Conservation (phyloP, 2,329 filamentous ascomycete genomes). For the Verticillium nonalfalfae region DNA sequence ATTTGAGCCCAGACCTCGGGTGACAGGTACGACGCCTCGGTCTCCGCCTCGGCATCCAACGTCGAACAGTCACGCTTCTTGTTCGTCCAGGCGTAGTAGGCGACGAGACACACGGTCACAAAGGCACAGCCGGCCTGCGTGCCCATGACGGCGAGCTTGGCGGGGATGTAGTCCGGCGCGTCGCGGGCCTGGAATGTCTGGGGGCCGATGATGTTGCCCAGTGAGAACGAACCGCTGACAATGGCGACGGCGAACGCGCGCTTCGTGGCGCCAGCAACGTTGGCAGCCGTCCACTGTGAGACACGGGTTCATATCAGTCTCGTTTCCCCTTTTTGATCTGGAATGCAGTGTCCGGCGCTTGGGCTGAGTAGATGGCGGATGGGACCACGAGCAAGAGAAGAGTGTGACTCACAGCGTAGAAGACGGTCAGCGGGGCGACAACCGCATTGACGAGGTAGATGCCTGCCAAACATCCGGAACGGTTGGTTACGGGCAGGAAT, state of each 20-base stretch:
- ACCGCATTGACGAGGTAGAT: constrained; percentile 47
- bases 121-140: constrained; percentile 37
- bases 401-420: constrained; percentile 31
- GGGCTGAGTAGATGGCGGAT: neutral
- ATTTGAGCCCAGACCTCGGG: constrained; percentile 39
- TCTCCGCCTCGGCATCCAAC: constrained; percentile 12
- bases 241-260: constrained; percentile 42
- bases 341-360: neutral
- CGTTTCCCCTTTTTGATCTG: neutral
- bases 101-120: constrained; percentile 35
- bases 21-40: constrained; percentile 32
- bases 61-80: constrained; percentile 21
- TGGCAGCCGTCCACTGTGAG: constrained; percentile 38
- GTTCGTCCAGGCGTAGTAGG: constrained; percentile 45
- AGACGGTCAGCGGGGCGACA: constrained; percentile 35
- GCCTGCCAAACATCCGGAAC: constrained; percentile 37
- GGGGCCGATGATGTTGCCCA: constrained; percentile 51
- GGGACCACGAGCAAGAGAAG: neutral
- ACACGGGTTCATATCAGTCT: neutral
- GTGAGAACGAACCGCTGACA: constrained; percentile 42
- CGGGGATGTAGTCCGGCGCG: constrained; percentile 44
- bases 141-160: constrained; percentile 48
- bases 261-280: constrained; percentile 46
- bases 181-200: constrained; percentile 48
- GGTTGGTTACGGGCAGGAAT: constrained; percentile 38